Conservation (phyloP, 768 basidiomycete species). For the Tylopilus balloui region DNA sequence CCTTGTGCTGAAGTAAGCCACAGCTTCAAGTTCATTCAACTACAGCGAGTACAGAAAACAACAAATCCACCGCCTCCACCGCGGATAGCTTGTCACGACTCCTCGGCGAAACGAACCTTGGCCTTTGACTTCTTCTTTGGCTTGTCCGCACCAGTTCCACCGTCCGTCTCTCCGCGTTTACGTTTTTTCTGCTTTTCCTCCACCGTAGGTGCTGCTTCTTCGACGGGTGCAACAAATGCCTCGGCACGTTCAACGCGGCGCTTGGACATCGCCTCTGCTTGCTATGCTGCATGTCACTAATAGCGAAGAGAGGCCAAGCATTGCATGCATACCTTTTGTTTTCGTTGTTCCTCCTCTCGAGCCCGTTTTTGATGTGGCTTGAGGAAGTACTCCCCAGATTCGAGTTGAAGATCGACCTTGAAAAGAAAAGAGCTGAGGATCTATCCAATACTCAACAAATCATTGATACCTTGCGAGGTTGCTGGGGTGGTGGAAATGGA, state of each 20-base stretch:
- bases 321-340: conserved; percentile 51
- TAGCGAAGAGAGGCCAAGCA: not conserved
- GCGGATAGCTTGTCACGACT: conserved; percentile 4
- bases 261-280: conserved; percentile 69
- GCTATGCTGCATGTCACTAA: conserved; percentile 41
- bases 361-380: conserved; percentile 83
- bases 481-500: conserved; percentile 96
- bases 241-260: conserved; percentile 79
- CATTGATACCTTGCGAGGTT: conserved; percentile 77
- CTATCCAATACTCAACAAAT: not conserved
- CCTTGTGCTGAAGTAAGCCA: conserved; percentile 29
- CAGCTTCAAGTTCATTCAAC: not conserved
- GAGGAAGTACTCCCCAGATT: conserved; percentile 98
- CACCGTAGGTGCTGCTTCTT: conserved; percentile 65
- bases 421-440: conserved; percentile 5
- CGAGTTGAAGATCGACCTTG: conserved; percentile 88
- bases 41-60: conserved; percentile 9
- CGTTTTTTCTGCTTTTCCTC: conserved; percentile 70
- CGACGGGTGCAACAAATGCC: conserved; percentile 84
- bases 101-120: conserved; percentile 18
- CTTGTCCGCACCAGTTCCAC: conserved; percentile 34
- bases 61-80: not conserved
- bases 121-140: conserved; percentile 38
- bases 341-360: conserved; percentile 63
- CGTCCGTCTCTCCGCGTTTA: conserved; percentile 40